Evolutionary conservation across 352 stramenopile genomes (phyloP).

Genomic region (Pythium dissotocum): DNA sequence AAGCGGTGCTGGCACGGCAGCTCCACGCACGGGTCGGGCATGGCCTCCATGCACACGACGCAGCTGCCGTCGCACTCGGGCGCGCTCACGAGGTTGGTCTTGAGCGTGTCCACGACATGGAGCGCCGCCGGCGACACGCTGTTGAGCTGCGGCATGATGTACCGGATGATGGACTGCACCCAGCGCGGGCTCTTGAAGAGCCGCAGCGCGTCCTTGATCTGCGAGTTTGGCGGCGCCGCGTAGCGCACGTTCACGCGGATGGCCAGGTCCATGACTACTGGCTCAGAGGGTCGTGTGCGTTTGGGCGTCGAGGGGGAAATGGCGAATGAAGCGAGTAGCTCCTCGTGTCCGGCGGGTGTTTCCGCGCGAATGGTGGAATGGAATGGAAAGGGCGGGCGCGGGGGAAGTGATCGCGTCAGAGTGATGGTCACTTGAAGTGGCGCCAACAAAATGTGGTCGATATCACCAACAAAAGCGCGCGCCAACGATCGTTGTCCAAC

Average conservation of each 20-base stretch:
- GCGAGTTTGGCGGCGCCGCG: constrained; percentile 77
- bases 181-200: constrained; percentile 89
- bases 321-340: neutral
- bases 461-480: constrained; percentile 1
- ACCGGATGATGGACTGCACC: constrained; percentile 90
- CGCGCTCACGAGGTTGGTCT: constrained; percentile 35
- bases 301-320: neutral
- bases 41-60: constrained; percentile 84
- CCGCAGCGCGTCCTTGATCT: constrained; percentile 85
- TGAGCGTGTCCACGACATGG: constrained; percentile 62
- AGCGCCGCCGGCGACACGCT: constrained; percentile 72
- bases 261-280: constrained; percentile 68
- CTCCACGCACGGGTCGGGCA: constrained; percentile 55
- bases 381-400: constrained; percentile 14
- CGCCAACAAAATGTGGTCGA: constrained; percentile 5
- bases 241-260: constrained; percentile 90
- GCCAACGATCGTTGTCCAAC: constrained; percentile 1
- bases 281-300: neutral
- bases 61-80: constrained; percentile 37
- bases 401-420: constrained; percentile 1
- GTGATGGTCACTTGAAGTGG: constrained; percentile 34
- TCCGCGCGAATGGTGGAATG: neutral
- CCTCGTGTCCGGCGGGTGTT: neutral
- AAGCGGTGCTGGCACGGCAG: constrained; percentile 83
- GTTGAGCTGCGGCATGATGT: constrained; percentile 89